Evolutionary conservation across 225 moss, liverwort and hornwort genomes (phyloP).

Genomic region (Bryoerythrophyllum caledonicum): DNA sequence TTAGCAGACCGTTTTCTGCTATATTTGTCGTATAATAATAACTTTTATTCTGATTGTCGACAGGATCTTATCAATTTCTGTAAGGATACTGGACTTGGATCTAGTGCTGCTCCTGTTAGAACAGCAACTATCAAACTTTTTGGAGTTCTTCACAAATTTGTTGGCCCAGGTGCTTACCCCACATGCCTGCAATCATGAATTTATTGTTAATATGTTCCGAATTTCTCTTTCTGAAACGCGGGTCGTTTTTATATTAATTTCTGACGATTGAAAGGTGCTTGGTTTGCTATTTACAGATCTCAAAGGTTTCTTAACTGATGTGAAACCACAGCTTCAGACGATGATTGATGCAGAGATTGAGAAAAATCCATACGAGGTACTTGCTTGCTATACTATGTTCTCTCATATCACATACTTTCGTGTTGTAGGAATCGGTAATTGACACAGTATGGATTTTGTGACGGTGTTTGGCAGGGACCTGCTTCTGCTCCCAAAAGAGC

Average conservation of each 20-base stretch:
- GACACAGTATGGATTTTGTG: not conserved
- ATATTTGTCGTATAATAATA: not conserved
- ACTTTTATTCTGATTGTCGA: not conserved
- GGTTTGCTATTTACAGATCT: conserved; percentile 41
- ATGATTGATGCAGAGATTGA: conserved; percentile 68
- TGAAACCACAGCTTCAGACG: conserved; percentile 68
- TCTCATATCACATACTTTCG: not conserved
- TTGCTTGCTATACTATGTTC: not conserved
- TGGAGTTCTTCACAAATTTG: conserved; percentile 67
- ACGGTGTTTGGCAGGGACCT: conserved; percentile 41
- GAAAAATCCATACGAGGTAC: conserved; percentile 70
- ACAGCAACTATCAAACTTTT: conserved; percentile 72
- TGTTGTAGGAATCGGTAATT: not conserved
- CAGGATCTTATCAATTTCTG: conserved; percentile 72
- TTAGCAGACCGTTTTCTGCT: not conserved
- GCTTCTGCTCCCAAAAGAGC: conserved; percentile 57
- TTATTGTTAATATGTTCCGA: not conserved
- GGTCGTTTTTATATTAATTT: not conserved
- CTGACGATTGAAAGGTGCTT: not conserved
- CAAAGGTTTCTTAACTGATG: conserved; percentile 67
- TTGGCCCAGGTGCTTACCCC: conserved; percentile 46
- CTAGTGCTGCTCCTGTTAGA: conserved; percentile 70
- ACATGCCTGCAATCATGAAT: not conserved
- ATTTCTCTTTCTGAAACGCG: not conserved
- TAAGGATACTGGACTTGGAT: conserved; percentile 72